phyloP scores from a whole-genome alignment of 2,329 filamentous ascomycete genomes.

The Camptophora hylomeconis region DNA sequence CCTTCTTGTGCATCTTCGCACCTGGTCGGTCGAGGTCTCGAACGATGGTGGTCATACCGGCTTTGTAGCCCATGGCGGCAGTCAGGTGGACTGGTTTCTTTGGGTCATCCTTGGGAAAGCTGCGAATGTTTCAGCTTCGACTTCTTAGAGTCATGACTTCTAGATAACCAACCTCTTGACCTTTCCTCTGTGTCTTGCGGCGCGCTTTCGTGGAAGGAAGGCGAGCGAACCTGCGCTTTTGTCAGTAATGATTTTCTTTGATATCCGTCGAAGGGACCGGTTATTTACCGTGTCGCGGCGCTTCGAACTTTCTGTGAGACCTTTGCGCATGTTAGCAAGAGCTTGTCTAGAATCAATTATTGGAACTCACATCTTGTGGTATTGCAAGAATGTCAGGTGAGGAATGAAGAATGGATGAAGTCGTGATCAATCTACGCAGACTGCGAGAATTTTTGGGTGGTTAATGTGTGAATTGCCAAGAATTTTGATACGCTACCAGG shows the following conservation, averaged over 20 bases:
- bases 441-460: too few species aligned
- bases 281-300: conserved; percentile 77
- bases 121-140: conserved; percentile 28
- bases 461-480: too few species aligned
- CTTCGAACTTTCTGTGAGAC: conserved; percentile 61
- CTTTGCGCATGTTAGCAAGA: conserved; percentile 16
- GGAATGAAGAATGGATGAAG: too few species aligned
- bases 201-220: conserved; percentile 81
- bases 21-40: conserved; percentile 97
- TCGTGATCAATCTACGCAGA: too few species aligned
- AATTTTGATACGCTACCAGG: too few species aligned
- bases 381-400: too few species aligned
- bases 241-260: conserved; percentile 17
- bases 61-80: conserved; percentile 98
- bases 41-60: conserved; percentile 99
- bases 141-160: conserved; percentile 17
- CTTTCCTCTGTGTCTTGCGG: conserved; percentile 87
- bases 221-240: conserved; percentile 52
- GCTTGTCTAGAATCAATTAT: neutral
- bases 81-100: conserved; percentile 99
- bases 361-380: conserved; percentile 3
- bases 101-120: conserved; percentile 99
- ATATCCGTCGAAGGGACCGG: conserved; percentile 1
- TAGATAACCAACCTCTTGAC: conserved; percentile 70
- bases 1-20: conserved; percentile 99